These are phyloP conservation scores for Fusarium pseudocircinatum DNA, from an alignment of 2,329 filamentous ascomycete genomes.

Conservation along the genomic window DNA sequence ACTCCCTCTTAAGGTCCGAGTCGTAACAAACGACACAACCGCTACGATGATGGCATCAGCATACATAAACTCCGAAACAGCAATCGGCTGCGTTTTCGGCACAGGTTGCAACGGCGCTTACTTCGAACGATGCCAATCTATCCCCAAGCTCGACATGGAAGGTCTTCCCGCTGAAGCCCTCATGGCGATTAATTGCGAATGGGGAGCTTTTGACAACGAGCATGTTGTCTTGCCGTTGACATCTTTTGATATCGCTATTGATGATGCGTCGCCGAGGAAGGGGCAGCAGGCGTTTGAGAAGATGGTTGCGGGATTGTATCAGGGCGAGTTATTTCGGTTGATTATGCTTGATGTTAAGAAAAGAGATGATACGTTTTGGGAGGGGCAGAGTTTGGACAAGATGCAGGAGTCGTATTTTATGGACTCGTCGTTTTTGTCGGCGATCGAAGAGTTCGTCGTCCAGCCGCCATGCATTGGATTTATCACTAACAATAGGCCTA, in stretches of 20 bases:
- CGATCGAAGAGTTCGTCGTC: conserved; percentile 94
- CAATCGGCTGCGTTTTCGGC: conserved; percentile 97
- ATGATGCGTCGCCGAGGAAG: conserved; percentile 91
- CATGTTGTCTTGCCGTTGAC: conserved; percentile 86
- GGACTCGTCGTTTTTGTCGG: conserved; percentile 91
- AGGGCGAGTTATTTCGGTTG: conserved; percentile 93
- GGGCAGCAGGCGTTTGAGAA: conserved; percentile 97
- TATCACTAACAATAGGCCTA: conserved; percentile 46
- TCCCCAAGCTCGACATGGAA: conserved; percentile 92
- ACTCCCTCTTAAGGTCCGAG: conserved; percentile 89
- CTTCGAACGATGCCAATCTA: conserved; percentile 89
- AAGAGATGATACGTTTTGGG: conserved; percentile 54
- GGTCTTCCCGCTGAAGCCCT: conserved; percentile 79
- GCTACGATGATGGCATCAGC: conserved; percentile 95
- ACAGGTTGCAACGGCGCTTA: conserved; percentile 98
- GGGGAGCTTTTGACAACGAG: conserved; percentile 96
- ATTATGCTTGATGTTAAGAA: conserved; percentile 83
- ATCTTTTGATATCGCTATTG: conserved; percentile 87
- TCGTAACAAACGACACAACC: conserved; percentile 97
- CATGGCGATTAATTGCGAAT: conserved; percentile 98
- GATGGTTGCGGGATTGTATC: conserved; percentile 94
- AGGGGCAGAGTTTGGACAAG: conserved; percentile 52
- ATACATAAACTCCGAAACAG: conserved; percentile 91
- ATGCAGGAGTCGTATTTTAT: conserved; percentile 88
- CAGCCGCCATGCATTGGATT: too few relatives aligned